These are phyloP conservation scores for Besnoitia besnoiti DNA, from an alignment of 169 alveolate genomes.

Conservation along the genomic window DNA sequence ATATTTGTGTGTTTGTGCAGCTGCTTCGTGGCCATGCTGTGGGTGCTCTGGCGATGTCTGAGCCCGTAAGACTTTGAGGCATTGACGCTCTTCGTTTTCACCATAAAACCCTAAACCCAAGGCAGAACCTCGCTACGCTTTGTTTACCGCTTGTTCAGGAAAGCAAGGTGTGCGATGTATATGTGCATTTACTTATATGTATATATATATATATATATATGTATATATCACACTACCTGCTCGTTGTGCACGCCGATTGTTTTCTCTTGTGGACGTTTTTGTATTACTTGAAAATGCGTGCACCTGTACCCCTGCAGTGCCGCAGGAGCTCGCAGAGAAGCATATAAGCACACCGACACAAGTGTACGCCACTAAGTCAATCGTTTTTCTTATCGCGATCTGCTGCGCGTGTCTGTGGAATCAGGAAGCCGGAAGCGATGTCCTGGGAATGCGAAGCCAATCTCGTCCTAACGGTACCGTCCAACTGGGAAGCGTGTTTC, in stretches of 20 bases:
- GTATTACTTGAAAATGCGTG: no score
- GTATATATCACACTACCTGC: no score
- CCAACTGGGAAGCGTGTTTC: neutral
- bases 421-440: constrained; percentile 85
- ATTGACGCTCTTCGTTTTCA: neutral
- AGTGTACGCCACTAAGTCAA: neutral
- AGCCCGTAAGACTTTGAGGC: constrained; percentile 39
- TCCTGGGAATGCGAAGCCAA: constrained; percentile 76
- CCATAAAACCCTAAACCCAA: no score
- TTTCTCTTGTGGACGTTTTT: no score
- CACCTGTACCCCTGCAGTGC: neutral
- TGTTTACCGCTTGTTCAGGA: no score
- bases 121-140: no score
- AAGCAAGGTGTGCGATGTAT: no score
- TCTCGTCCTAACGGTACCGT: constrained; percentile 64
- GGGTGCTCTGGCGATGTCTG: constrained; percentile 90
- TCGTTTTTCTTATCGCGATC: neutral
- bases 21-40: constrained; percentile 79
- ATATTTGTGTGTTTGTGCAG: neutral
- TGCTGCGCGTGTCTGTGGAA: neutral
- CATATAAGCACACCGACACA: neutral
- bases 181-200: no score
- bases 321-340: neutral
- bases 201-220: neutral
- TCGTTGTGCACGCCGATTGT: neutral